Conservation (phyloP, 2,329 filamentous ascomycete genomes). For the Fusarium phyllophilum region DNA sequence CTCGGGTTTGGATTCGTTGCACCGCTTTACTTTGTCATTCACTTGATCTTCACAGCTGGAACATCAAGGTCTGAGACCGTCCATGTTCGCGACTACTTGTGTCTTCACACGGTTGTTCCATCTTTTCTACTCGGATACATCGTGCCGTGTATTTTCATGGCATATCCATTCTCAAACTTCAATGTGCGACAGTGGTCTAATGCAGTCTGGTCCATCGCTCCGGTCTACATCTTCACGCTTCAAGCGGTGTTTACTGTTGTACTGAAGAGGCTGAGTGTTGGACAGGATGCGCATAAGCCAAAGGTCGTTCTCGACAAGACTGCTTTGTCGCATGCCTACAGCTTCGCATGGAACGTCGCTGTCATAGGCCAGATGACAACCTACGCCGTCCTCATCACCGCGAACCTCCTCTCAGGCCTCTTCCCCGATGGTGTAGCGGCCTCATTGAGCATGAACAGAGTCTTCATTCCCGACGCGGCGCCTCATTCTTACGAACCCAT, state of each 20-base stretch:
- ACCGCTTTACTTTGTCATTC: slow-evolving; percentile 35
- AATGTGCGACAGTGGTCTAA: slow-evolving; percentile 37
- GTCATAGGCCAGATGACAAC: slow-evolving; percentile 40
- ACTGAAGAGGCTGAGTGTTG: slow-evolving; percentile 36
- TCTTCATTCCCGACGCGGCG: slow-evolving; percentile 34
- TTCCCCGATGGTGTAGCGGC: slow-evolving; percentile 34
- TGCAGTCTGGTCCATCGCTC: slow-evolving; percentile 38
- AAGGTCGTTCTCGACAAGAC: slow-evolving; percentile 24
- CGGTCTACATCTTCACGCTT: slow-evolving; percentile 26
- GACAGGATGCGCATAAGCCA: slow-evolving; percentile 30
- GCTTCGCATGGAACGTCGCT: slow-evolving; percentile 42
- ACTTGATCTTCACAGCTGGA: slow-evolving; percentile 34
- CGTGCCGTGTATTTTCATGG: slow-evolving; percentile 27
- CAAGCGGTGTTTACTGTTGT: slow-evolving; percentile 30
- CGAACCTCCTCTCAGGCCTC: slow-evolving; percentile 11
- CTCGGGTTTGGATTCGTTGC: slow-evolving; percentile 39
- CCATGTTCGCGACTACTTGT: slow-evolving; percentile 30
- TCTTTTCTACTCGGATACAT: slow-evolving; percentile 39
- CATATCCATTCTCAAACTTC: slow-evolving; percentile 32
- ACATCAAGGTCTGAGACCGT: slow-evolving; percentile 14
- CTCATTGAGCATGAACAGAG: slow-evolving; percentile 8
- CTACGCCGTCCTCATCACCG: slow-evolving; percentile 19
- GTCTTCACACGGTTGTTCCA: slow-evolving; percentile 31
- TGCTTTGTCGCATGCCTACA: slow-evolving; percentile 38
- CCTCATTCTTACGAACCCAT: slow-evolving; percentile 32